phyloP scores from a whole-genome alignment of 208 protist genomes.

The Acanthamoeba triangularis region DNA sequence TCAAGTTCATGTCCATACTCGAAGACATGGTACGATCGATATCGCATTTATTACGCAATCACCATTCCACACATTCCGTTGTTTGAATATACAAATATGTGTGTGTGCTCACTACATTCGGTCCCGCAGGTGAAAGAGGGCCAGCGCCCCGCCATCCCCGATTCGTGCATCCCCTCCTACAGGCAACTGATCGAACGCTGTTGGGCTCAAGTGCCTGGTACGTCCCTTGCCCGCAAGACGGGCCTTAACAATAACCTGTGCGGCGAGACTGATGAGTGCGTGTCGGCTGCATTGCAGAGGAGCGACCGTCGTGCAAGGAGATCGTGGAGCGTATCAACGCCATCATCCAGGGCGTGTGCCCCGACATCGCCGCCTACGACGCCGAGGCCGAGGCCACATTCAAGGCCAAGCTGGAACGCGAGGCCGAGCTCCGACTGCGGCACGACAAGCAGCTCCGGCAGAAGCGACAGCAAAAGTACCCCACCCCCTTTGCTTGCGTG shows the following conservation, averaged over 20 bases:
- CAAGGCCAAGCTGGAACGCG: not conserved
- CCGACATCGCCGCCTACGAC: constrained; percentile 28
- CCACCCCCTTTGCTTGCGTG: not conserved
- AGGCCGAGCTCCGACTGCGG: not conserved
- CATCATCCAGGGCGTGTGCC: constrained; percentile 34
- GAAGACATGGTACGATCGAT: constrained; percentile 44
- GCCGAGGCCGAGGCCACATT: not conserved
- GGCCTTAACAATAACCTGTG: too few species aligned
- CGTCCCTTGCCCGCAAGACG: too few species aligned
- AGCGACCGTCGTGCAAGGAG: constrained; percentile 54
- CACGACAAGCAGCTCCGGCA: not conserved
- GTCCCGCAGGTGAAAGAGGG: not conserved
- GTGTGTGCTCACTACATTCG: not conserved
- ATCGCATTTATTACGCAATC: too few species aligned
- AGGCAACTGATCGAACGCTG: not conserved
- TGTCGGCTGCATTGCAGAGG: not conserved
- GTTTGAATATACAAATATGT: too few species aligned
- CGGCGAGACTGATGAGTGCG: too few species aligned
- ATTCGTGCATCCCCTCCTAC: not conserved
- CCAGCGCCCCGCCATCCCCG: not conserved
- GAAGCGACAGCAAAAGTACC: not conserved
- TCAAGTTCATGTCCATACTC: not conserved
- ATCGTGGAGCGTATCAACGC: constrained; percentile 48
- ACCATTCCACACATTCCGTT: too few species aligned
- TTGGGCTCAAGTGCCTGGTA: not conserved